Base-by-base conservation (phyloP, 805 yeast genomes). In the Ogataea nonfermentans region DNA sequence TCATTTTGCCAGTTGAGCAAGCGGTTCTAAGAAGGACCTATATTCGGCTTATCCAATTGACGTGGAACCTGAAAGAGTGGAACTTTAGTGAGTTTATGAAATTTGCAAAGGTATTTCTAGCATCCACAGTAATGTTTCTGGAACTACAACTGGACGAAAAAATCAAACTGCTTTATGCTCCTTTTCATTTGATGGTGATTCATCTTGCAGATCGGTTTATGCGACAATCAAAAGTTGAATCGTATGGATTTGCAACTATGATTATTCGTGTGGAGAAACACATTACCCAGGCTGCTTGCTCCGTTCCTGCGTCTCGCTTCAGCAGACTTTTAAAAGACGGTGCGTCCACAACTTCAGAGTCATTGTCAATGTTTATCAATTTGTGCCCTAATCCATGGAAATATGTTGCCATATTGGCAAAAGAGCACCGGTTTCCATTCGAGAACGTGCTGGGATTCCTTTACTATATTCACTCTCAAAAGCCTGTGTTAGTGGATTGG, bases 401-500 rank as follows among this genome's bases (percentile, higher is more conserved):
- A 12, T 32, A 51, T 32, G 41, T 60, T 12, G 53, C 55, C 0
- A 19, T 40, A 0, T 23, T 52, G 0, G 32, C 52, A 7, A 29
- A 26, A 9, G 47, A 42, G 9, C 6, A 40, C 16, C 24, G 37
- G 1, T 28, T 59, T 3, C 40, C 38, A 8, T 41, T 51, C 16
- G 28, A 35, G 6, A 51, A 52, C 31, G 55, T 59, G 11, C 42
- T 54, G 2, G 44, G 43, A 13, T 55, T 53, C 23, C 35, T 60
- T 1, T 60, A 52, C 31, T 57, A 57, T 24, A 26, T 61, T 13
- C 53, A 56, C 23, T 49, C 61, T 5, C 40, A 37, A 24, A 19
- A 37, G 3, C 46, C 46, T 5, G 56, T 60, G 9, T 35, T 53
- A 13, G 51, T 48, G 12, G 61, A 61, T 42, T 62, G 66, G 66